Evolutionary conservation across 2,329 filamentous ascomycete species (phyloP), one percentile per base, ranked within the genome.

Genomic region (Claviceps africana): DNA sequence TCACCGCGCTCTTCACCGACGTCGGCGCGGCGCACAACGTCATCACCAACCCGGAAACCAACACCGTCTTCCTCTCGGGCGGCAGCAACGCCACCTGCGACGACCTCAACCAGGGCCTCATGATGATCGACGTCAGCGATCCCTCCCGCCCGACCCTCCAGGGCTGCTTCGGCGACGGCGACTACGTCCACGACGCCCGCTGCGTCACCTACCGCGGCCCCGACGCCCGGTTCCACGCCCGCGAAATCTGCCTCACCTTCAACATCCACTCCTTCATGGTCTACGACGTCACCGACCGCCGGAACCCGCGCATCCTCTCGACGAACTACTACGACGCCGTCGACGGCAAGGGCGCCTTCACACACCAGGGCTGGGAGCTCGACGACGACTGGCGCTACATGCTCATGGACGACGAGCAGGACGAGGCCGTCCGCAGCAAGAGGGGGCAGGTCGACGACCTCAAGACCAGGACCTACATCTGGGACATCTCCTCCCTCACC

Each of bases 341-440:
- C n/a, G 49, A 51, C 43, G 52, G 52, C 44, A 51, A 47, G 25
- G 73, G 72, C 21, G 60, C 70, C 10, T 79, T 78, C 65, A 77
- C 75, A 0, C 77, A 81, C 58, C 77, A 81, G 59, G 77, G 77
- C 44, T 74, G 72, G 66, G 62, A 78, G 10, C 67, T 74, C 35
- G 69, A 76, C 60, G 60, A 64, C 15, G 61, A 65, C 52, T 70
- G 60, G 59, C 63, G 69, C 43, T 72, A 72, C 57, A 64, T 64
- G 45, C 67, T 78, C 19, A 64, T 78, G 15, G 74, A 78, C 57
- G 75, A 78, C 56, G 75, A 78, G 60, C 67, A 72, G 25, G 75
- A 79, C 58, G 76, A 79, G 62, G 60, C 65, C 35, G 62, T 71
- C n/a, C 57, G 59, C 19, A 64, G 65, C 11, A 69, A 68, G 8